Conservation (phyloP, 371 early-diverging fungal species). For the Scutellospora calospora region DNA sequence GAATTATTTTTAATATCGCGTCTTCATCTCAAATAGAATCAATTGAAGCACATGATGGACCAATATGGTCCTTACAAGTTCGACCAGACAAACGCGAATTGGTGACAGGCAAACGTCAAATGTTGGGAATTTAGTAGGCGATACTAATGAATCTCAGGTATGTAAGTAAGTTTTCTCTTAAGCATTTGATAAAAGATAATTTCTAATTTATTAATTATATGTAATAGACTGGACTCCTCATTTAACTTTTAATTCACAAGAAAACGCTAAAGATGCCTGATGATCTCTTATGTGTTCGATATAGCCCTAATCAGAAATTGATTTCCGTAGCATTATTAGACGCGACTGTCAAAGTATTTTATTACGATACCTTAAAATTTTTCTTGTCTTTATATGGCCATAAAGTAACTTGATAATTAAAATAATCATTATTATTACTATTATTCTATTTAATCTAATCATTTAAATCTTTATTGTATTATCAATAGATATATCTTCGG, state of each 20-base stretch:
- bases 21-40: slow-evolving; percentile 82
- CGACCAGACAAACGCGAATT: slow-evolving; percentile 91
- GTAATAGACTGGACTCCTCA: slow-evolving; percentile 52
- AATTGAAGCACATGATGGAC: slow-evolving; percentile 89
- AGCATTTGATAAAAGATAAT: not conserved
- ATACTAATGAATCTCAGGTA: not conserved
- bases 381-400: slow-evolving; percentile 96
- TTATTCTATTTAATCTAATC: slow-evolving; percentile 50
- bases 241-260: slow-evolving; percentile 82
- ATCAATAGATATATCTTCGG: slow-evolving; percentile 96
- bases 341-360: slow-evolving; percentile 95
- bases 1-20: slow-evolving; percentile 90
- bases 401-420: slow-evolving; percentile 59
- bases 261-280: slow-evolving; percentile 94
- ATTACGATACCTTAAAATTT: slow-evolving; percentile 94
- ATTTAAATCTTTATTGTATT: slow-evolving; percentile 60
- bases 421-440: not conserved
- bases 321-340: slow-evolving; percentile 93
- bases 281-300: slow-evolving; percentile 87
- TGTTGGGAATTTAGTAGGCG: slow-evolving; percentile 90
- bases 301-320: slow-evolving; percentile 86
- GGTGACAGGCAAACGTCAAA: slow-evolving; percentile 93
- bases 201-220: not conserved
- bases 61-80: slow-evolving; percentile 87
- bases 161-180: not conserved